Evolutionary conservation across 495 filamentous ascomycete species (phyloP).

Genomic region (Hypoxylon perforatum): DNA sequence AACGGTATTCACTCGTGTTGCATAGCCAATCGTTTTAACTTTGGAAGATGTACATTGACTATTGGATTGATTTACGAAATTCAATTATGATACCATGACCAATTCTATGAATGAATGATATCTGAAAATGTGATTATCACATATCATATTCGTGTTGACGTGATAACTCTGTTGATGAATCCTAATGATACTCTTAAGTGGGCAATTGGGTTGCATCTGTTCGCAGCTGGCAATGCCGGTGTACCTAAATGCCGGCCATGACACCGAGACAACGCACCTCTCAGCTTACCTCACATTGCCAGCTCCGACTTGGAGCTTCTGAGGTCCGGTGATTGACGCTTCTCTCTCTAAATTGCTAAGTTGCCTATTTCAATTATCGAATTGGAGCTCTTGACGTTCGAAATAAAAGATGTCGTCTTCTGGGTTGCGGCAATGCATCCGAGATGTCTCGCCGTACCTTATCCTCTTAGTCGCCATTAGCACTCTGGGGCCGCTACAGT

Average conservation of each 20-base stretch:
- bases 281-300: background rate
- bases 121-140: no score
- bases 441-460: constrained; percentile 71
- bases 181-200: background rate
- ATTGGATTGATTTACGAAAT: no score
- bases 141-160: no score
- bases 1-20: no score
- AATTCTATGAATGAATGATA: no score
- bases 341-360: background rate
- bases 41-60: no score
- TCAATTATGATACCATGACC: no score
- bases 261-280: background rate
- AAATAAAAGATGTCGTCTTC: constrained; percentile 47
- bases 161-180: background rate
- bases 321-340: background rate
- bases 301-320: background rate
- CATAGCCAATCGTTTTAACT: no score
- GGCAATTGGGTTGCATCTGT: background rate
- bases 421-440: constrained; percentile 44
- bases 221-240: background rate
- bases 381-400: background rate
- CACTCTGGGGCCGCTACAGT: constrained; percentile 86
- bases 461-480: constrained; percentile 70
- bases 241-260: background rate
- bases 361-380: background rate